Percentiles rank a stretch among this genome's conserved stretches.
These are phyloP conservation scores for Penicillium coprophilum DNA, from an alignment of 495 filamentous ascomycete genomes.

Conservation along the genomic window DNA sequence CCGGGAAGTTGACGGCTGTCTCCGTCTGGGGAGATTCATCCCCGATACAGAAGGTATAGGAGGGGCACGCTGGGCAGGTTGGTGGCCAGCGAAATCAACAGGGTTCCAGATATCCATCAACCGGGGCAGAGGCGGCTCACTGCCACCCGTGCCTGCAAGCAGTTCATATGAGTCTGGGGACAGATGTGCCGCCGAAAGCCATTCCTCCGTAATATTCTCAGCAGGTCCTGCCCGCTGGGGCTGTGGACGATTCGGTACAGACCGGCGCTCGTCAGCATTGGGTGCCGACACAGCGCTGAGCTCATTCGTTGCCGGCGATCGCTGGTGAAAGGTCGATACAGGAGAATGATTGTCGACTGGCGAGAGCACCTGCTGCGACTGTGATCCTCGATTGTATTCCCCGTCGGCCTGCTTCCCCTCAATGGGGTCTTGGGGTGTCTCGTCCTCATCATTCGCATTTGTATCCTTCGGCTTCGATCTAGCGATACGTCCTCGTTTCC, in stretches of 20 bases:
- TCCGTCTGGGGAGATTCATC: conserved; percentile 14
- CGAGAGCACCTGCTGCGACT: conserved; percentile 17
- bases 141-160: conserved; percentile 26
- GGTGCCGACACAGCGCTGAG: conserved; percentile 32
- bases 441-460: neutral
- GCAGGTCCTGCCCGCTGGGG: conserved; percentile 15
- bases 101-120: conserved; percentile 42
- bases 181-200: conserved; percentile 41
- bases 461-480: conserved; percentile 23
- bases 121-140: conserved; percentile 35
- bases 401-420: conserved; percentile 15
- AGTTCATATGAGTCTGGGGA: conserved; percentile 42
- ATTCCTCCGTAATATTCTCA: conserved; percentile 38
- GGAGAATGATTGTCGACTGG: conserved; percentile 33
- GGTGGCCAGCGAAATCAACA: conserved; percentile 30
- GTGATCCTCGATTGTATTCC: conserved; percentile 13
- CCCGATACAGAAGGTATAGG: conserved; percentile 16
- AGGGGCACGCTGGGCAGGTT: conserved; percentile 6
- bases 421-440: neutral
- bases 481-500: conserved; percentile 48
- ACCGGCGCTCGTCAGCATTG: conserved; percentile 36
- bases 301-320: conserved; percentile 38
- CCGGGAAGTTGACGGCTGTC: conserved; percentile 15
- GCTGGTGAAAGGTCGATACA: conserved; percentile 27
- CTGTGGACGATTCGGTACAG: conserved; percentile 22